Evolutionary conservation across 2,329 filamentous ascomycete species (phyloP).

Genomic region (Cladosporium cucumerinum): DNA sequence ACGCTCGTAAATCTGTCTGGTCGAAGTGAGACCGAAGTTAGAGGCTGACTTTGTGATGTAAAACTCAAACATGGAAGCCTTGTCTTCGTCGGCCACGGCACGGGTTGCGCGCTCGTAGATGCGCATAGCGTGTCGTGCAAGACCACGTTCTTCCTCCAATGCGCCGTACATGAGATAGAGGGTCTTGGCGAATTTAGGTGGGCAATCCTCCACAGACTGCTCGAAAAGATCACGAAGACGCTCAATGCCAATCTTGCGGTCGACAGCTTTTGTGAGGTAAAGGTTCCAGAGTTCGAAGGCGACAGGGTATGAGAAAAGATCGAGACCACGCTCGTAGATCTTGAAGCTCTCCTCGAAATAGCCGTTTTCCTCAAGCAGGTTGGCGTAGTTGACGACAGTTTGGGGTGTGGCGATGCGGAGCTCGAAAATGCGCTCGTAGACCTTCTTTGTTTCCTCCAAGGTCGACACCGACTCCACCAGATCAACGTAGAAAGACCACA

Average conservation of each 20-base stretch:
- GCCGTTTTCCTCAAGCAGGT: conserved; percentile 86
- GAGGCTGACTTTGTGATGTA: conserved; percentile 99
- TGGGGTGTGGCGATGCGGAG: conserved; percentile 96
- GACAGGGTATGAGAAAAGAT: conserved; percentile 97
- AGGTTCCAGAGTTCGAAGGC: conserved; percentile 99
- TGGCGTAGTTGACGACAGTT: conserved; percentile 97
- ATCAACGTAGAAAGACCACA: conserved; percentile 99
- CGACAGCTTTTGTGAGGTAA: conserved; percentile 94
- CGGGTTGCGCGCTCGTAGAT: conserved; percentile 97
- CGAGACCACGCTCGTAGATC: conserved; percentile 88
- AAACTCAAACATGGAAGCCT: conserved; percentile 97
- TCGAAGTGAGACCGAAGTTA: conserved; percentile 95
- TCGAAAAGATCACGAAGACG: conserved; percentile 92
- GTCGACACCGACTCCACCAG: conserved; percentile 91
- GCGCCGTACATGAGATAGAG: conserved; percentile 98
- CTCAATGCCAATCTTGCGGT: conserved; percentile 93
- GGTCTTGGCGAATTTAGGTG: conserved; percentile 91
- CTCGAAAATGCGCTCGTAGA: conserved; percentile 98
- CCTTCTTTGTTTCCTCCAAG: conserved; percentile 84
- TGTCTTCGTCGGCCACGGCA: conserved; percentile 89
- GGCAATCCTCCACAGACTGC: conserved; percentile 91
- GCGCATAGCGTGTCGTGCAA: conserved; percentile 95
- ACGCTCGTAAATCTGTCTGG: conserved; percentile 90
- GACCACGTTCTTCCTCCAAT: conserved; percentile 88
- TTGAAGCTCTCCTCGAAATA: conserved; percentile 99